These are phyloP conservation scores for Phalaenopsis equestris DNA, from an alignment of 106 monocot species.

Conservation along the genomic window DNA sequence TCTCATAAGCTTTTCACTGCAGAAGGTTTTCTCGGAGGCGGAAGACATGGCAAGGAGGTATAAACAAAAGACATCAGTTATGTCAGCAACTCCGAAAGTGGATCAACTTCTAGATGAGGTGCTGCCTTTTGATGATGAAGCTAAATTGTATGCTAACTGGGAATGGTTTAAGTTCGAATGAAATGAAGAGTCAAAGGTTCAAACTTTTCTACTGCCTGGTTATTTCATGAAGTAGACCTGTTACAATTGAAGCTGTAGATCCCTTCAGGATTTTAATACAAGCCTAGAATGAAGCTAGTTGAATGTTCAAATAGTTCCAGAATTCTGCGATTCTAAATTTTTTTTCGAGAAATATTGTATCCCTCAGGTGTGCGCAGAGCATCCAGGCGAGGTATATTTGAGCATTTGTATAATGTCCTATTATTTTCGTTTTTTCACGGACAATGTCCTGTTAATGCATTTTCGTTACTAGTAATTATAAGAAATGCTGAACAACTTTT, in stretches of 20 bases:
- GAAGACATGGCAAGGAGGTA: constrained; percentile 76
- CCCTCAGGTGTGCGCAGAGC: not conserved
- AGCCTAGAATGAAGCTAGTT: too few relatives aligned
- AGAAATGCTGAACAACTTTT: not conserved
- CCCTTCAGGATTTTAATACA: too few relatives aligned
- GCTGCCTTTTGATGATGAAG: constrained; percentile 66
- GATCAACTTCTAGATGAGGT: constrained; percentile 14
- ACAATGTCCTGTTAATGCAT: too few relatives aligned
- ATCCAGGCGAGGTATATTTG: not conserved
- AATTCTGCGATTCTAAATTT: too few relatives aligned
- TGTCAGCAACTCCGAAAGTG: constrained; percentile 9
- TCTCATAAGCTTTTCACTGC: constrained; percentile 1
- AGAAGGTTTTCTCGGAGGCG: constrained; percentile 88
- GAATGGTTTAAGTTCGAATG: constrained; percentile 81
- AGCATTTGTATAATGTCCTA: not conserved
- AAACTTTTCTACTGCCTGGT: not conserved
- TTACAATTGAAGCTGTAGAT: not conserved
- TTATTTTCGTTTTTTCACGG: too few relatives aligned
- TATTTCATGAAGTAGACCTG: not conserved
- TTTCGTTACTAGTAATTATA: not conserved
- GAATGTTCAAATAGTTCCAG: too few relatives aligned
- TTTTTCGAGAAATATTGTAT: too few relatives aligned
- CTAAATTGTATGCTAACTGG: constrained; percentile 69
- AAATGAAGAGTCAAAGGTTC: constrained; percentile 5
- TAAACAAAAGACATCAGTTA: constrained; percentile 27